Evolutionary conservation across 768 basidiomycete species (phyloP).

Genomic region (Boletus subcaerulescens): DNA sequence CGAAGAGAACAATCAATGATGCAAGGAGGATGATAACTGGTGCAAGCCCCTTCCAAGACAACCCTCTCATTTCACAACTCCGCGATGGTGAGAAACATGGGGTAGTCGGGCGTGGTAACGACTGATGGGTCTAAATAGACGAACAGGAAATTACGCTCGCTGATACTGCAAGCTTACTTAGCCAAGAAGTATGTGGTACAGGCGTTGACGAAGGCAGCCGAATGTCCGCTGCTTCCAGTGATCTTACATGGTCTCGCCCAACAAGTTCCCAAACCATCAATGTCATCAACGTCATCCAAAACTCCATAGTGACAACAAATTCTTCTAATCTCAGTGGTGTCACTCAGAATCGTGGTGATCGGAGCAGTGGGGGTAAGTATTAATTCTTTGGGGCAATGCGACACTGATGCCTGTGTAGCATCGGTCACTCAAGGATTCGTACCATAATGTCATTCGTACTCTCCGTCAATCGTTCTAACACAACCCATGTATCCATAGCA

Average conservation of each 20-base stretch:
- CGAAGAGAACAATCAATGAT: neutral
- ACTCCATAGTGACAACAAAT: constrained; percentile 2
- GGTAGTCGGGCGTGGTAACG: neutral
- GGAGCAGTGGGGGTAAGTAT: neutral
- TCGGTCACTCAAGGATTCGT: neutral
- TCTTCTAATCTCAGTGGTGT: neutral
- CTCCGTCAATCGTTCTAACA: too few relatives aligned
- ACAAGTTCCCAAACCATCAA: neutral
- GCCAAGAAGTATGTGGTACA: neutral
- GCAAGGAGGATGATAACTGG: neutral
- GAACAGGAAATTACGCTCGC: neutral
- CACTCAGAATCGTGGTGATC: neutral
- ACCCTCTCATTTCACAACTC: neutral
- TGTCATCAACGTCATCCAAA: neutral
- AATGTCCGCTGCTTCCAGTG: neutral
- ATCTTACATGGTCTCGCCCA: neutral
- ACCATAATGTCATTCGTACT: neutral
- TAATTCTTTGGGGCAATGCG: neutral
- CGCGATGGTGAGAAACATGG: neutral
- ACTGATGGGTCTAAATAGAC: neutral
- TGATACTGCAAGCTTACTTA: neutral
- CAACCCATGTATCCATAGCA: too few relatives aligned
- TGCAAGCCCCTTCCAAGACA: constrained; percentile 1
- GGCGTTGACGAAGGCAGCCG: neutral
- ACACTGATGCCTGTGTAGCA: neutral